Evolutionary conservation across 169 alveolate species (phyloP), one percentile per base, ranked within the genome.

Genomic region (Plasmodium cynomolgi): DNA sequence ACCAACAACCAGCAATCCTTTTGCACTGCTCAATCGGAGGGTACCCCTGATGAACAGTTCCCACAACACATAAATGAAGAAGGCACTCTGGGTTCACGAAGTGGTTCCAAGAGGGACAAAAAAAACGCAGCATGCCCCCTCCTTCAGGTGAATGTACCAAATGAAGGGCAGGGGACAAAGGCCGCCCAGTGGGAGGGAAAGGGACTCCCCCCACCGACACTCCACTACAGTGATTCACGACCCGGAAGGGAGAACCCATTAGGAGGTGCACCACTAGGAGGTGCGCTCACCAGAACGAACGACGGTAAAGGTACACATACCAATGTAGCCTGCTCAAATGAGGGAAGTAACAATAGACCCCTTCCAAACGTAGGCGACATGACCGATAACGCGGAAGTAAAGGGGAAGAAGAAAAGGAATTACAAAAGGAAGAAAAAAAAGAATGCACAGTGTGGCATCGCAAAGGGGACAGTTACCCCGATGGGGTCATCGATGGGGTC

Each of bases 381-480:
- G 2, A 37, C 84, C 17, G 29, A 79, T 79, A 79, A 41, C 29
- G 84, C 13, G 8, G 71, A 79, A 79, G 0, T 13, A 26, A 79
- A 79, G 54, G 84, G 84, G 4, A 39, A 79, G 15, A 79, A 79
- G 68, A 79, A 79, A 79, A 79, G 29, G 31, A 34, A 79, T 39
- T 0, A 6, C 37, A 20, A 7, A 20, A 79, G 54, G 54, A 31
- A n/a, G 54, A 79, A 79, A 79, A 79, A 41, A n/a, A 79, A 79
- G 34, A 79, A 79, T 47, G 50, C 37, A 17, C 34, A 6, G 13
- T 3, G 29, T 23, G 56, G 13, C 3, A 41, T 39, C 31, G 62
- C 29, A 47, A 41, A 20, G 33, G 37, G 26, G 33, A 17, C 41
- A 15, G 15, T 29, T 11, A 41, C 41, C 50, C 23, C 58, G 58